Conservation (phyloP, 2,329 filamentous ascomycete genomes). For the Trichoderma harzianum region DNA sequence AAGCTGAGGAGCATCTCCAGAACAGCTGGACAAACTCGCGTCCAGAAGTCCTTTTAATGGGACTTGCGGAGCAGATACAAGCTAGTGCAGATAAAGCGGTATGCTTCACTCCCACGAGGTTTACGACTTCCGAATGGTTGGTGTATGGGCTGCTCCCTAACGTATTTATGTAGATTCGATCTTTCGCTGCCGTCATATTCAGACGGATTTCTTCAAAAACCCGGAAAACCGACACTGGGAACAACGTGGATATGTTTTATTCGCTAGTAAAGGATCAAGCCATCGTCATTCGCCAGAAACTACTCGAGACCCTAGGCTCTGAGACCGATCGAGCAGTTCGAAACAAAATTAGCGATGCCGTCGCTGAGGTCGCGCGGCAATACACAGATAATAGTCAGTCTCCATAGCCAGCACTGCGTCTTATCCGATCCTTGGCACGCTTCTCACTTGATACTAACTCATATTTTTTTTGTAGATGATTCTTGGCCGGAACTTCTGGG, state of each 20-base stretch:
- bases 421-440: background rate
- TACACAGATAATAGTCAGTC: constrained; percentile 83
- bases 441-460: constrained; percentile 22
- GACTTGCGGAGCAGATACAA: constrained; percentile 86
- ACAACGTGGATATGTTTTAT: constrained; percentile 80
- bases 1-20: constrained; percentile 87
- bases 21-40: constrained; percentile 81
- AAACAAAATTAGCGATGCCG: constrained; percentile 96
- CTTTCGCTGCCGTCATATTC: constrained; percentile 92
- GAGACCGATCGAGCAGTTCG: constrained; percentile 74
- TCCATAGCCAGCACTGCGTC: background rate
- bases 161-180: constrained; percentile 57
- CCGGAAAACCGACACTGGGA: constrained; percentile 68
- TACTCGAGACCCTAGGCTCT: constrained; percentile 70
- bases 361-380: constrained; percentile 91
- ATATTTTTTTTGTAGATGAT: constrained; percentile 54
- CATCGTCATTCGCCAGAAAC: constrained; percentile 74
- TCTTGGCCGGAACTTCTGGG: constrained; percentile 87
- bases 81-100: constrained; percentile 71
- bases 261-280: constrained; percentile 72
- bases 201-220: constrained; percentile 88
- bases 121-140: background rate
- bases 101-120: constrained; percentile 27
- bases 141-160: background rate
- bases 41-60: constrained; percentile 89